These are phyloP conservation scores for Apiospora aurea DNA, from an alignment of 2,329 filamentous ascomycete species.

Conservation along the genomic window DNA sequence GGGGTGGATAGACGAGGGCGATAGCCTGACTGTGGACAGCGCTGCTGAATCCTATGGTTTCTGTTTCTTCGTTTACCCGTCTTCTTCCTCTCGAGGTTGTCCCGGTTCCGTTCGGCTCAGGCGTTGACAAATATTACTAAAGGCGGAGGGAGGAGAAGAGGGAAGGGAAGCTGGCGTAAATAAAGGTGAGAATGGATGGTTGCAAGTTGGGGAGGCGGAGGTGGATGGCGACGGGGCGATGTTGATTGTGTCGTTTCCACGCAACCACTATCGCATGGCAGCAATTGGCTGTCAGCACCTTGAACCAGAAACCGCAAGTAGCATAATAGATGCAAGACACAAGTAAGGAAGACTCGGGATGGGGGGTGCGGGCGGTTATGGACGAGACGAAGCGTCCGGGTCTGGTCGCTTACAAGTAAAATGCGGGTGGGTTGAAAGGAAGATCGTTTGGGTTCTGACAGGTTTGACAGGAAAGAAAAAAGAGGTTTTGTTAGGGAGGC, in stretches of 20 bases:
- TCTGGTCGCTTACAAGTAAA: slow-evolving; percentile 22
- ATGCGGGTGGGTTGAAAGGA: slow-evolving; percentile 21
- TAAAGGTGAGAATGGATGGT: slow-evolving; percentile 10
- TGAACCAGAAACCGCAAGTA: slow-evolving; percentile 20
- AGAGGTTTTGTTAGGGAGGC: neutral
- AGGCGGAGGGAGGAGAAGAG: slow-evolving; percentile 13
- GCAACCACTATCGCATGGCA: slow-evolving; percentile 25
- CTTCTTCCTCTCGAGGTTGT: slow-evolving; percentile 35
- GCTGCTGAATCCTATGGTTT: slow-evolving; percentile 57
- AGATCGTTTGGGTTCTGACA: slow-evolving; percentile 23
- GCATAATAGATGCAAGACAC: slow-evolving; percentile 9
- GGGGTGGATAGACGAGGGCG: slow-evolving; percentile 5
- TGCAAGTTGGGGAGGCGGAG: slow-evolving; percentile 7
- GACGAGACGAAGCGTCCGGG: slow-evolving; percentile 6
- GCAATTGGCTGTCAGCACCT: slow-evolving; percentile 23
- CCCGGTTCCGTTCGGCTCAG: slow-evolving; percentile 27
- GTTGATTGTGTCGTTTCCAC: slow-evolving; percentile 19
- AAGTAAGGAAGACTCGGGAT: slow-evolving; percentile 1
- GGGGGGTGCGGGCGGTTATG: slow-evolving; percentile 7
- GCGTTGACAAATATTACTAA: slow-evolving; percentile 13
- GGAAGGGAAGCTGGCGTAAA: slow-evolving; percentile 18
- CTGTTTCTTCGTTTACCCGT: slow-evolving; percentile 24
- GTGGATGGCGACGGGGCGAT: slow-evolving; percentile 1
- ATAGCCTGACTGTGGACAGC: slow-evolving; percentile 50
- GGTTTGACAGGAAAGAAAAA: slow-evolving; percentile 21